phyloP scores from a whole-genome alignment of 257 asterid genomes.

The Rhazya stricta region DNA sequence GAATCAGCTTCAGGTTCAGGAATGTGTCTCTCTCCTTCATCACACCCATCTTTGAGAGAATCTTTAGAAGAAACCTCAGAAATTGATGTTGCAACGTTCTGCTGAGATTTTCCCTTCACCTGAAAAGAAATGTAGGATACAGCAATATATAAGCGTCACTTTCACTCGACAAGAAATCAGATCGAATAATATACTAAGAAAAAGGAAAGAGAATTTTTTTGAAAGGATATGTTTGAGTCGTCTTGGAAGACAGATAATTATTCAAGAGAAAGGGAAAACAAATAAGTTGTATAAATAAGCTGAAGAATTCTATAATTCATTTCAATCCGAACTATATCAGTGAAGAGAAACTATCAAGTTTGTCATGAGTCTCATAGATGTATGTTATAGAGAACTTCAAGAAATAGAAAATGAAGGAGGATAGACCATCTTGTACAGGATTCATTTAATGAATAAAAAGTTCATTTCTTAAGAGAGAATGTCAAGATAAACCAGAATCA shows the following conservation, averaged over 20 bases:
- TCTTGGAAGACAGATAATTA: background rate
- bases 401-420: background rate
- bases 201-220: background rate
- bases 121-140: constrained; percentile 19
- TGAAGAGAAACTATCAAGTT: background rate
- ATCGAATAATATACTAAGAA: background rate
- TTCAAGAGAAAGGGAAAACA: constrained; percentile 13
- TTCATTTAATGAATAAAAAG: background rate
- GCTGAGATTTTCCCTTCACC: constrained; percentile 67
- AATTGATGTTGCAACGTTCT: constrained; percentile 40
- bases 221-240: background rate
- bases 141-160: background rate
- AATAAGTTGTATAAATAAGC: background rate
- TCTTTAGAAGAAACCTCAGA: constrained; percentile 44
- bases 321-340: background rate
- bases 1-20: constrained; percentile 38
- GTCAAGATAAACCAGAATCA: constrained; percentile 17
- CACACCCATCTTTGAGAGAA: constrained; percentile 32
- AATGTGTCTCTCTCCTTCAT: constrained; percentile 47
- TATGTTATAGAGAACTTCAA: background rate
- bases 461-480: background rate
- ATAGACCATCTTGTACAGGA: background rate
- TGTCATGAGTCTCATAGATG: background rate
- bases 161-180: constrained; percentile 2
- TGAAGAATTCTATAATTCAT: background rate